phyloP scores from a whole-genome alignment of 495 filamentous ascomycete genomes.

The Sordaria brevicollis region DNA sequence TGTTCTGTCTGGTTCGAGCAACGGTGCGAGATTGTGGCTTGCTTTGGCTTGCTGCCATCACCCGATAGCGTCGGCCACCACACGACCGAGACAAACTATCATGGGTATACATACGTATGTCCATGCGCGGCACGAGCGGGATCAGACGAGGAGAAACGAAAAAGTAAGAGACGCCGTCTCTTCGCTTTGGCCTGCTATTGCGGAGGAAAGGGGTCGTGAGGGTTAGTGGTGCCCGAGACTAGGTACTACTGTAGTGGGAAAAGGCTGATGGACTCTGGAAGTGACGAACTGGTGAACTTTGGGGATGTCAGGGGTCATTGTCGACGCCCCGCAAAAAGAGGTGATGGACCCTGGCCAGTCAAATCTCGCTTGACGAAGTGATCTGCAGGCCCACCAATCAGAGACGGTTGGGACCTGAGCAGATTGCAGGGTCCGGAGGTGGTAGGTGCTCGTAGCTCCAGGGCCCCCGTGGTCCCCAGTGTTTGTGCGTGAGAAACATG shows the following conservation, averaged over 20 bases:
- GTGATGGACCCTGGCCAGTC: background rate
- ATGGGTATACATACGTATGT: too few species aligned
- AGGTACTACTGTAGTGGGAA: background rate
- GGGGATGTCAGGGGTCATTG: background rate
- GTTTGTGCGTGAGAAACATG: background rate
- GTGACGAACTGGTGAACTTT: background rate
- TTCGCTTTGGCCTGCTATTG: background rate
- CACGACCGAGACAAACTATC: background rate
- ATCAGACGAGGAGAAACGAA: background rate
- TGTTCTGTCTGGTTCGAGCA: background rate
- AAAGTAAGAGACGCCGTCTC: background rate
- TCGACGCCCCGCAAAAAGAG: background rate
- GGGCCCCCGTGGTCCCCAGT: background rate
- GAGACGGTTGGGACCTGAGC: background rate
- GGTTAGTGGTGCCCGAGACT: background rate
- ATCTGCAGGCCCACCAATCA: background rate
- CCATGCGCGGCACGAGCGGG: background rate
- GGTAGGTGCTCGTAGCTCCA: background rate
- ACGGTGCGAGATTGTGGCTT: background rate
- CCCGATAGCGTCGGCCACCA: background rate
- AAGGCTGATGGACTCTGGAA: background rate
- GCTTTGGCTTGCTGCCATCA: background rate
- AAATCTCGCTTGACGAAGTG: background rate
- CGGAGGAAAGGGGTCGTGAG: background rate
- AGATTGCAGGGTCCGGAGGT: background rate